Evolutionary conservation across 768 basidiomycete species (phyloP), one percentile per base, ranked within the genome.

Genomic region (Pleurotus tuoliensis): DNA sequence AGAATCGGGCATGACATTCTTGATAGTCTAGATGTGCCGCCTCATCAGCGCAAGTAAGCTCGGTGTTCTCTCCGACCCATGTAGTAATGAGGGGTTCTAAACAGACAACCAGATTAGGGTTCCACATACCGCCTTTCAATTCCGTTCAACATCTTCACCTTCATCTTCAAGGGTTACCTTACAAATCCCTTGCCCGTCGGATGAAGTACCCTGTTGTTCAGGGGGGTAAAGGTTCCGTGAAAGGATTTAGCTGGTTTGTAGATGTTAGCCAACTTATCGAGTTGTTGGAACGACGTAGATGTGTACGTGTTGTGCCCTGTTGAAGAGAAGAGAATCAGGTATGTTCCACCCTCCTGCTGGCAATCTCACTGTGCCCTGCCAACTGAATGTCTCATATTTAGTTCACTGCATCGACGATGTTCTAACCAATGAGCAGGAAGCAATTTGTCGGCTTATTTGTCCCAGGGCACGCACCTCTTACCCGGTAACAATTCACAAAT

Each of bases 61-160:
- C 41, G 27, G n/a, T 37, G 6, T 16, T 54, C 38, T 45, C 16
- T 22, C 12, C 16, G 15, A 51, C 75, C 57, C n/a, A 68, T 69
- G 68, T 59, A 65, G 60, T 64, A 56, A 59, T 67, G 25, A n/a
- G 15, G 24, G 20, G 46, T 56, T 47, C 30, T 62, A 39, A 52
- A 55, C 30, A 53, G 37, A 18, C 43, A 37, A 54, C 37, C 56
- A 90, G 90, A 59, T 75, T 91, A 72, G 90, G 90, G 1, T 92
- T 91, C 64, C 90, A 92, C 65, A 88, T 91, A 53, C 87, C 90
- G 0, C 90, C 90, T 0, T 89, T 87, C 68, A 86, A 81, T 56
- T 85, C 83, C 34, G 77, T 92, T 4, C 64, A 82, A 37, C 90
- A 92, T 64, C 73, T 92, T 13, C 90, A 92, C 66, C 69, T 92